These are phyloP conservation scores for Pyrrhoderma noxium DNA, from an alignment of 1,284 basidiomycete genomes.

Conservation along the genomic window DNA sequence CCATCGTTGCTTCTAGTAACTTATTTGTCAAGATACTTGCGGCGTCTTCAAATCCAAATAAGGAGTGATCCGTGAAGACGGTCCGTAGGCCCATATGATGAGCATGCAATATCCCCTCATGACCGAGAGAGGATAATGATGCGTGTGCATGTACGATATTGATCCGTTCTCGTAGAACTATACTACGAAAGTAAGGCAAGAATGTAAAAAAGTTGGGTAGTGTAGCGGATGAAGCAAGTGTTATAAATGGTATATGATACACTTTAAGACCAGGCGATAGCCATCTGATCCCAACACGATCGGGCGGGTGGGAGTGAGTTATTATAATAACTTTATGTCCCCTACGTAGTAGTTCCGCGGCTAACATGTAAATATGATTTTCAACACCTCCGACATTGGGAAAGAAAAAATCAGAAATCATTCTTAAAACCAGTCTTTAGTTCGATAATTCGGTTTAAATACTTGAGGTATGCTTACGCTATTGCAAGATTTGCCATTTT, in stretches of 20 bases:
- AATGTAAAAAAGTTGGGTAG: conserved; percentile 93
- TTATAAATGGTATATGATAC: conserved; percentile 87
- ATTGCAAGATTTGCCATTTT: conserved; percentile 11
- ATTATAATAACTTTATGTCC: conserved; percentile 94
- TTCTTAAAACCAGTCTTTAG: conserved; percentile 39
- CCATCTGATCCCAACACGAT: conserved; percentile 86
- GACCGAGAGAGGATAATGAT: conserved; percentile 81
- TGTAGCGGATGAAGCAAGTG: conserved; percentile 86
- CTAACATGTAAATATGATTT: conserved; percentile 91
- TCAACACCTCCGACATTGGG: conserved; percentile 95
- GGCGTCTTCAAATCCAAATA: conserved; percentile 95
- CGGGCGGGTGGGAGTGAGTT: conserved; percentile 84
- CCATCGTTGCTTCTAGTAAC: conserved; percentile 77
- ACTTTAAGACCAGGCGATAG: conserved; percentile 83
- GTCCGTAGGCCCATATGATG: conserved; percentile 79
- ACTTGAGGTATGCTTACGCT: conserved; percentile 5
- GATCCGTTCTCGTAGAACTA: conserved; percentile 83
- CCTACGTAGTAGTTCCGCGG: conserved; percentile 71
- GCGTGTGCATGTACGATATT: conserved; percentile 91
- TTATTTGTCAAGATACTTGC: conserved; percentile 97
- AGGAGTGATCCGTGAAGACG: conserved; percentile 94
- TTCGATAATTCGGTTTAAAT: not conserved
- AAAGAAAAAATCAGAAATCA: conserved; percentile 97
- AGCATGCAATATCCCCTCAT: conserved; percentile 88
- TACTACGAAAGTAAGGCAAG: conserved; percentile 84